Base-by-base conservation (phyloP, 768 basidiomycete species). In the Suillus hirtellus region DNA sequence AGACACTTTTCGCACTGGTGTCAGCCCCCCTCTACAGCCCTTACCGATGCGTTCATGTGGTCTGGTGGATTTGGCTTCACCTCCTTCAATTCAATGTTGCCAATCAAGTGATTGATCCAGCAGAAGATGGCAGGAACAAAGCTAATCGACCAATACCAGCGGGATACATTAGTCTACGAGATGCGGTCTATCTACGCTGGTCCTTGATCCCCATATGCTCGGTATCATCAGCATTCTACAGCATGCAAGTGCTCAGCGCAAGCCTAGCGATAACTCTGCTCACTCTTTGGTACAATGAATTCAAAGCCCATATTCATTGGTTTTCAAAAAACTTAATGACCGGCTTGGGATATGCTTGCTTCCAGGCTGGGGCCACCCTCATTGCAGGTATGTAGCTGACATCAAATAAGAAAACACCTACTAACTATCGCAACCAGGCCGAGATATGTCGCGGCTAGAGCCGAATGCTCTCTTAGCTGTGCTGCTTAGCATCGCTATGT, bases 21-120 rank as follows among this genome's bases (percentile, higher is more conserved):
- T 70, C 76, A 0, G 78, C 79, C 3, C 78, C 80, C 1, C 60
- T 76, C 1, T 68, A 66, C 24, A 64, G 67, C 40, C 8, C 69
- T 34, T 52, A 54, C 2, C 69, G 60, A 0, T 49, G 77, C 5
- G 60, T 71, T 14, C 69, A 76, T 40, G 70, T 76, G 14, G 66
- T 79, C 43, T 66, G 78, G 43, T 84, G 82, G 82, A 78, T 81
- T 12, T 82, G 77, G 76, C 64, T 82, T 6, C 83, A 84, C 64
- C 72, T 82, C 35, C 71, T 84, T 7, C 80, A 81, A 46, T 81
- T 79, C 72, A 73, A 78, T 58, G 71, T 79, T 19, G 71, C 80
- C 9, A 84, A 84, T 60, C 82, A 84, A 67, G 67, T 73, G 14
- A 68, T 76, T 35, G 71, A 73, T 60, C 73, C 76, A 11, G 76